Evolutionary conservation across 768 basidiomycete species (phyloP).

Genomic region (Galerina sulciceps): DNA sequence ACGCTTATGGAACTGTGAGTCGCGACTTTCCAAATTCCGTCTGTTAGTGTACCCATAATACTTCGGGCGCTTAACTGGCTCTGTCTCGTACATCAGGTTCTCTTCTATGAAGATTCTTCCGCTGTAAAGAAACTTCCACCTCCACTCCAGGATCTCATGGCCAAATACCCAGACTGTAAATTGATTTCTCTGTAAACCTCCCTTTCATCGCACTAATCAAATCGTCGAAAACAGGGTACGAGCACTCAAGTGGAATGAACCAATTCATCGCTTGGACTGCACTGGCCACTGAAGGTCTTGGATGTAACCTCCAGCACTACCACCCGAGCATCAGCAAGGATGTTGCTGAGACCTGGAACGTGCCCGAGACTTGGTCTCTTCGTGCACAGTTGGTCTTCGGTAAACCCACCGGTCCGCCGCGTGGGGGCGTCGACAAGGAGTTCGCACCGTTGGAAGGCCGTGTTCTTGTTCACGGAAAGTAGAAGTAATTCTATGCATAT

Average conservation of each 20-base stretch:
- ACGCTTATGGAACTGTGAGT: slow-evolving; percentile 2
- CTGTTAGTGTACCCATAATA: too few species aligned
- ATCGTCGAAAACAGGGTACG: not conserved
- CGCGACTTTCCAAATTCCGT: not conserved
- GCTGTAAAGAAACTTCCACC: slow-evolving; percentile 1
- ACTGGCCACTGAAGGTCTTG: not conserved
- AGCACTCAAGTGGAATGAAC: not conserved
- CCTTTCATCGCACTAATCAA: too few species aligned
- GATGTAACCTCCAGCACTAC: slow-evolving; percentile 4
- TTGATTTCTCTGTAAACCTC: not conserved
- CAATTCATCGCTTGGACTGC: not conserved
- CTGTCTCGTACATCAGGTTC: not conserved
- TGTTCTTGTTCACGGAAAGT: not conserved
- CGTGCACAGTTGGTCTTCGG: slow-evolving; percentile 4
- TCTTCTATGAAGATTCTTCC: slow-evolving; percentile 2
- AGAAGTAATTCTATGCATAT: not conserved
- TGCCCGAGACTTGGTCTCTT: slow-evolving; percentile 2
- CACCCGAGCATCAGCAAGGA: not conserved
- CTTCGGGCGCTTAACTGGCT: not conserved
- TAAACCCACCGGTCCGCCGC: slow-evolving; percentile 1
- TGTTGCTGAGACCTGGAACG: not conserved
- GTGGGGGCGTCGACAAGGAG: slow-evolving; percentile 1
- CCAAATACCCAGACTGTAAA: not conserved
- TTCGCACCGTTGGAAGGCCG: slow-evolving; percentile 2
- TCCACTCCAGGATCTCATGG: not conserved